Evolutionary conservation across 495 filamentous ascomycete species (phyloP), one percentile per base, ranked within the genome.

Genomic region (Aspergillus coremiiformis): DNA sequence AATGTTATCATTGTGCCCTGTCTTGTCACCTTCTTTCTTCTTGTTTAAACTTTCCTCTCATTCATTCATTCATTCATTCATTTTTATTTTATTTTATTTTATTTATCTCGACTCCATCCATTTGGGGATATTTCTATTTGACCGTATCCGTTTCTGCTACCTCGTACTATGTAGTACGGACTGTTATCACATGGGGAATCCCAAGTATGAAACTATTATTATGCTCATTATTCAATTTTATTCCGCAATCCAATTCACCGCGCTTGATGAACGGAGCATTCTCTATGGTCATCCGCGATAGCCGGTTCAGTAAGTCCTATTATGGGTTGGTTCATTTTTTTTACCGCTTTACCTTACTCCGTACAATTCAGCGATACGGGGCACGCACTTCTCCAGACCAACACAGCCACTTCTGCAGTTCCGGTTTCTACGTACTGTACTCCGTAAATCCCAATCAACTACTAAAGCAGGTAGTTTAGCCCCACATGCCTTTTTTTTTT

Each of bases 331-430:
- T 53, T 47, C 27, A 44, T n/a, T 3, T 29, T 3, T 29, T 39
- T 54, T 49, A 44, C 41, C 22, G 15, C 45, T 11, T 42, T 49
- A n/a, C 46, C n/a, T n/a, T n/a, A n/a, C n/a, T n/a, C n/a, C 24
- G 30, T 24, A 46, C 33, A 14, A 21, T 47, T 48, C 48, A 35
- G 30, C 41, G 51, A 54, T 51, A 61, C 55, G 51, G 51, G 48
- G 47, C 55, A 62, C 59, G 59, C 56, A 62, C 59, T 57, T 55
- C 54, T 60, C 54, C 59, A 56, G 53, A 49, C 55, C 52, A 51
- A 50, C 4, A 52, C 53, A 54, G 53, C 59, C 53, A 56, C 53
- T 59, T 56, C 56, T 59, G 53, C 59, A 62, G 59, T 56, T 45
- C 51, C 37, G 49, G 43, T 57, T 57, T 54, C 58, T 53, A n/a